Base-by-base conservation (phyloP, 139 green algal species). In the Pycnococcus provasolii region DNA sequence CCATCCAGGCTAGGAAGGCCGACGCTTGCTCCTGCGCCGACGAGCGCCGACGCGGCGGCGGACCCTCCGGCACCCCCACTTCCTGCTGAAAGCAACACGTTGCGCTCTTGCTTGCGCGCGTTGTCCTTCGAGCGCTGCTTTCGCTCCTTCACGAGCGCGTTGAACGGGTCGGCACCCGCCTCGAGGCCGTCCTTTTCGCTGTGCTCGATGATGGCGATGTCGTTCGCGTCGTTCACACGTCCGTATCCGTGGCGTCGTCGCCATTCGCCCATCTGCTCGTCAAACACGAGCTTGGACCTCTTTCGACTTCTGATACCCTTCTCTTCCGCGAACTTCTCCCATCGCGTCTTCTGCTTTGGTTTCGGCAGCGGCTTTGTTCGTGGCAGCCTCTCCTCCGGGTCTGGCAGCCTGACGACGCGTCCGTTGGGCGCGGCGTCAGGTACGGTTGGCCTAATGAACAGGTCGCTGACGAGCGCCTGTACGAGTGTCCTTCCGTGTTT, bases 291-390 rank as follows among this genome's bases (percentile, higher is more conserved):
- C 78, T 91, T 95, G 77, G 74, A 87, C 54, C 87, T 83, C 82
- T 98, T 98, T 11, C 58, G 72, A 59, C 87, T 90, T 66, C 87
- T 88, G 57, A 98, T 98, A 64, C 91, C 91, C 81, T 96, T 96
- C 66, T 87, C 67, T 79, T 90, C 73, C 15, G 91, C 91, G 81
- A 97, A 97, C 60, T 86, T 71, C 80, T 97, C 83, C 91, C 91
- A 97, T 71, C 86, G 88, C 5, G 91, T 97, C 26, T 86, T 79
- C 1, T 82, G 76, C 58, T 85, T 85, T 11, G 48, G 37, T 7
- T 85, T 78, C 15, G 91, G 91, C 48, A 95, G 61, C 11, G 90
- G 90, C 79, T 91, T 91, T 42, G 81, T 75, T 0, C 91, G 73
- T 0, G 91, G 91, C 60, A 97, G 74, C 13, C 45, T 62, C 9